These are phyloP conservation scores for Schoenoplectus triqueter DNA, from an alignment of 202 grass and related monocot species.

Conservation along the genomic window DNA sequence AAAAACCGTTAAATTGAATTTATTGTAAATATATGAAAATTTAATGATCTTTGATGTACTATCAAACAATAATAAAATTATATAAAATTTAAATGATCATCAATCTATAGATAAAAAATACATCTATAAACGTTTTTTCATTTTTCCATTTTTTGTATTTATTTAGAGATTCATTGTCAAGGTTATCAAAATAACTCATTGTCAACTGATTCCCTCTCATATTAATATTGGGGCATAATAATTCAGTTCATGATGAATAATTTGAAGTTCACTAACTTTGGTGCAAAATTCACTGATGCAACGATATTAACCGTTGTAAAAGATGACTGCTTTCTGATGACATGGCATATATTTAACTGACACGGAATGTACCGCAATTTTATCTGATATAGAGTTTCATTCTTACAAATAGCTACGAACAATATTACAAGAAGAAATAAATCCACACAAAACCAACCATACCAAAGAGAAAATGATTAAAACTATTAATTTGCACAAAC, in stretches of 20 bases:
- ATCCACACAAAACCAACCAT: conserved; percentile 33
- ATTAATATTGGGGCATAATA: neutral
- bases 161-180: too few species aligned
- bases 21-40: too few species aligned
- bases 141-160: too few species aligned
- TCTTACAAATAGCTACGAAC: conserved; percentile 29
- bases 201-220: too few species aligned
- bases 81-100: too few species aligned
- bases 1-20: too few species aligned
- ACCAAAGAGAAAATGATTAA: conserved; percentile 26
- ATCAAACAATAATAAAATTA: too few species aligned
- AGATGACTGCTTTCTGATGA: neutral
- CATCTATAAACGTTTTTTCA: too few species aligned
- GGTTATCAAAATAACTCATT: too few species aligned
- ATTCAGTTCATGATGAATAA: neutral
- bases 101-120: too few species aligned
- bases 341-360: neutral
- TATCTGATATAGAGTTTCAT: conserved; percentile 35
- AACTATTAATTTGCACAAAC: conserved; percentile 43
- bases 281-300: neutral
- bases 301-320: neutral
- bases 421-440: conserved; percentile 14
- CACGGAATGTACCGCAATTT: neutral
- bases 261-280: neutral
- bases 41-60: too few species aligned